These are phyloP conservation scores for Fraxinus americana DNA, from an alignment of 257 asterid species.

Conservation along the genomic window DNA sequence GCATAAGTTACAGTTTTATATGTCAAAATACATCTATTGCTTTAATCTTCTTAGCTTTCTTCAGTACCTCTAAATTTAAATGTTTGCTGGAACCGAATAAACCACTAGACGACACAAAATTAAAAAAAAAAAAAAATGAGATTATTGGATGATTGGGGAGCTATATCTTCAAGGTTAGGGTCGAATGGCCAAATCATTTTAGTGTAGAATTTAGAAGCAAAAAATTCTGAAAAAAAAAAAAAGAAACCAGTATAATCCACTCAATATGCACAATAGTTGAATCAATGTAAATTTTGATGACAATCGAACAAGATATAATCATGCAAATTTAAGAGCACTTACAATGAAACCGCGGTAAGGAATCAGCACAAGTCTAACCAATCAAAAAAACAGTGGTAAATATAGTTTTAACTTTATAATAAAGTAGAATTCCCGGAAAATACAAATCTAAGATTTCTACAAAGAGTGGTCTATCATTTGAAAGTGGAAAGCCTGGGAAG, in stretches of 20 bases:
- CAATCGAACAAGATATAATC: not conserved
- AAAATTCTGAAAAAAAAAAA: no score
- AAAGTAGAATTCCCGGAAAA: not conserved
- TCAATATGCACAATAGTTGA: not conserved
- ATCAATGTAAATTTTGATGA: not conserved
- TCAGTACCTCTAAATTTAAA: no score
- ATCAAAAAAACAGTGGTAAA: not conserved
- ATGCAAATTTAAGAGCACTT: not conserved
- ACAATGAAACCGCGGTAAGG: not conserved
- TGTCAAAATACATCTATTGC: no score
- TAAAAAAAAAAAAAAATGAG: no score
- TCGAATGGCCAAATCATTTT: not conserved
- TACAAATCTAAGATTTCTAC: conserved; percentile 1
- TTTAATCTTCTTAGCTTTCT: no score
- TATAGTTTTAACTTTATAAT: conserved; percentile 17
- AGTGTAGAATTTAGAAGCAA: not conserved
- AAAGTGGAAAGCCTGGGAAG: conserved; percentile 95
- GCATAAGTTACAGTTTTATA: no score
- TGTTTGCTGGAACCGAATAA: no score
- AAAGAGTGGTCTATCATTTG: conserved; percentile 47
- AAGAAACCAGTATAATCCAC: not conserved
- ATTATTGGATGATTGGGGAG: no score
- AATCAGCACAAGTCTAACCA: not conserved
- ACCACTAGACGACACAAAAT: no score
- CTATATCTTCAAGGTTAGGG: not conserved